Conservation (phyloP, 441 rosid species). For the Erodium chrysanthum region DNA sequence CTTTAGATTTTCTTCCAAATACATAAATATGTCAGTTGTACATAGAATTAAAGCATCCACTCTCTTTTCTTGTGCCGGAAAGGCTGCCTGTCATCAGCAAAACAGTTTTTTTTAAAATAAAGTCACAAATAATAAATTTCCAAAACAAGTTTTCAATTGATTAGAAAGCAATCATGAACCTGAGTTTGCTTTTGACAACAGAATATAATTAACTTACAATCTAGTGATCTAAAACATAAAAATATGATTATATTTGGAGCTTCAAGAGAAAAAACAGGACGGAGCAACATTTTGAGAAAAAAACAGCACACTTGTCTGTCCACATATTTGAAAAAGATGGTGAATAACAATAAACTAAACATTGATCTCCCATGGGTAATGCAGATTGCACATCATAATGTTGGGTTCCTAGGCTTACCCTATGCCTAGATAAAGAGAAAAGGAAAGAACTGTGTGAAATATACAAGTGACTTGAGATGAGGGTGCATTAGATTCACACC, state of each 20-base stretch:
- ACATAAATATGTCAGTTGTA: conserved; percentile 56
- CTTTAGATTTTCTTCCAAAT: conserved; percentile 87
- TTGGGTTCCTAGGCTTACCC: too few relatives aligned
- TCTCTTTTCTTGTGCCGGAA: conserved; percentile 87
- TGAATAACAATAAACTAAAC: too few relatives aligned
- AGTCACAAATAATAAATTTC: neutral
- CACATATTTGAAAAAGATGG: too few relatives aligned
- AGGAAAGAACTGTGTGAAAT: too few relatives aligned
- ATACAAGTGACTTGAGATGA: too few relatives aligned
- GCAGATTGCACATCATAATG: too few relatives aligned
- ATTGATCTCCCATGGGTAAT: too few relatives aligned
- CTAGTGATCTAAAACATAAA: neutral
- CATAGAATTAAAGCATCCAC: conserved; percentile 77
- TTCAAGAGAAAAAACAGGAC: too few relatives aligned
- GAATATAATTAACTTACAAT: neutral
- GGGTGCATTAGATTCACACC: too few relatives aligned
- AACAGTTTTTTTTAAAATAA: neutral
- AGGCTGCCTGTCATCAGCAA: conserved; percentile 62
- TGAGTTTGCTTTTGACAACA: neutral
- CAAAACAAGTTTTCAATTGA: neutral
- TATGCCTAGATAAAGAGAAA: too few relatives aligned
- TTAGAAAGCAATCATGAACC: neutral
- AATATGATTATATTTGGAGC: neutral
- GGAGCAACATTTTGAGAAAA: too few relatives aligned
- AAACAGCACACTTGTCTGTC: too few relatives aligned